A percentile compares a stretch with the other conserved stretches of the same genome.
Evolutionary conservation across 345 rosid genomes (phyloP).

Genomic region (Rhodamnia rubescens): DNA sequence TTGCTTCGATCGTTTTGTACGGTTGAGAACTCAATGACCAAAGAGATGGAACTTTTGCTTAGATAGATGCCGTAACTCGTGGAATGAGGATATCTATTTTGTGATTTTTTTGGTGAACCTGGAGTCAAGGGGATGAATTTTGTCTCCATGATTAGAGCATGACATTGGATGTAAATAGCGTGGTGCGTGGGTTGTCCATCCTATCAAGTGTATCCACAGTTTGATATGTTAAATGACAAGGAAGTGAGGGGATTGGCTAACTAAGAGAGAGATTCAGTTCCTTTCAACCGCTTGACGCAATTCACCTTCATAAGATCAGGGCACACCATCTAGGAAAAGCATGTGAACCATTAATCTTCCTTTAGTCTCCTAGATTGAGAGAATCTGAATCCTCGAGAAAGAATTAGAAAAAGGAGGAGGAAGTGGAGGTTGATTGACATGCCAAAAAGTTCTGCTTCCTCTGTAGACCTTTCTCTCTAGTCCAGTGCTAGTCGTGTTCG

Average conservation of each 20-base stretch:
- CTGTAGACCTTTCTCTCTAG: not conserved
- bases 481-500: not conserved
- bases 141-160: not conserved
- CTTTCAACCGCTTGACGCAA: not conserved
- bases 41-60: not conserved
- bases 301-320: not conserved
- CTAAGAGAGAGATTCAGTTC: not conserved
- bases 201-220: not conserved
- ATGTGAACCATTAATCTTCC: not conserved
- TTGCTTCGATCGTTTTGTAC: fast-evolving
- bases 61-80: not conserved
- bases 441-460: not conserved
- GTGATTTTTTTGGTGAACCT: not conserved
- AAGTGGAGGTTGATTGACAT: not conserved
- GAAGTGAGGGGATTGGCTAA: not conserved
- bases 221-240: not conserved
- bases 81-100: not conserved
- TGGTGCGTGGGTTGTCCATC: not conserved
- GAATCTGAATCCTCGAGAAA: not conserved
- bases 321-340: not conserved
- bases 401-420: not conserved
- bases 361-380: not conserved
- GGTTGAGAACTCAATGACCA: not conserved
- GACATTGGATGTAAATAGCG: not conserved
- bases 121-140: not conserved